phyloP scores from a whole-genome alignment of 2,329 filamentous ascomycete species.

The Epichloe brachyelytri region DNA sequence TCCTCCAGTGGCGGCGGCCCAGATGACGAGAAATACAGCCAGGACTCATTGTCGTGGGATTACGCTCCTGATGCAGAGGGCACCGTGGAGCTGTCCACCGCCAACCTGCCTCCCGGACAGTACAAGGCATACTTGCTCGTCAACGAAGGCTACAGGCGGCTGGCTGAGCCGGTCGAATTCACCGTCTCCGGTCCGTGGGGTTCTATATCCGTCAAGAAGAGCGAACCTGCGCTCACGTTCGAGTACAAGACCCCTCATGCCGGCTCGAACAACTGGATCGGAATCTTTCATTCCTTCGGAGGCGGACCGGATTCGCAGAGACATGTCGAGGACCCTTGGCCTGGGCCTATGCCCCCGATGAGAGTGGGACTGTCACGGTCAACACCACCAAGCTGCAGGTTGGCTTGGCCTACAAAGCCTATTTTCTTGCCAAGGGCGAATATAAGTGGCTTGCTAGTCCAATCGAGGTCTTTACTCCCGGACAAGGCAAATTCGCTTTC shows the following conservation, averaged over 20 bases:
- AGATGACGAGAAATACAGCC: slow-evolving; percentile 14
- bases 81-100: slow-evolving; percentile 11
- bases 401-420: slow-evolving; percentile 22
- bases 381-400: slow-evolving; percentile 12
- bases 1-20: slow-evolving; percentile 18
- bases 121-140: slow-evolving; percentile 24
- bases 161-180: slow-evolving; percentile 20
- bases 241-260: slow-evolving; percentile 19
- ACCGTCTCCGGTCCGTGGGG: slow-evolving; percentile 9
- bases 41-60: slow-evolving; percentile 18
- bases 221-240: slow-evolving; percentile 18
- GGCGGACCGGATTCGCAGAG: slow-evolving; percentile 22
- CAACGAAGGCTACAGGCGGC: slow-evolving; percentile 20
- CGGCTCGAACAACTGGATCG: slow-evolving; percentile 24
- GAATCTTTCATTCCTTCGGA: slow-evolving; percentile 20
- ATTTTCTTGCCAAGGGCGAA: slow-evolving; percentile 21
- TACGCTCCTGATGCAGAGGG: slow-evolving; percentile 17
- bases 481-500: slow-evolving; percentile 15
- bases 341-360: slow-evolving; percentile 21
- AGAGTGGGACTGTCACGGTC: slow-evolving; percentile 16
- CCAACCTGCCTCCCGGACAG: slow-evolving; percentile 13
- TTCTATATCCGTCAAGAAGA: slow-evolving; percentile 4
- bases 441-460: slow-evolving; percentile 25
- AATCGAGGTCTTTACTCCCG: slow-evolving; percentile 16
- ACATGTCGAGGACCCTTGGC: slow-evolving; percentile 14